phyloP scores from a whole-genome alignment of 768 basidiomycete genomes.

The Mrakia hoshinonis region DNA sequence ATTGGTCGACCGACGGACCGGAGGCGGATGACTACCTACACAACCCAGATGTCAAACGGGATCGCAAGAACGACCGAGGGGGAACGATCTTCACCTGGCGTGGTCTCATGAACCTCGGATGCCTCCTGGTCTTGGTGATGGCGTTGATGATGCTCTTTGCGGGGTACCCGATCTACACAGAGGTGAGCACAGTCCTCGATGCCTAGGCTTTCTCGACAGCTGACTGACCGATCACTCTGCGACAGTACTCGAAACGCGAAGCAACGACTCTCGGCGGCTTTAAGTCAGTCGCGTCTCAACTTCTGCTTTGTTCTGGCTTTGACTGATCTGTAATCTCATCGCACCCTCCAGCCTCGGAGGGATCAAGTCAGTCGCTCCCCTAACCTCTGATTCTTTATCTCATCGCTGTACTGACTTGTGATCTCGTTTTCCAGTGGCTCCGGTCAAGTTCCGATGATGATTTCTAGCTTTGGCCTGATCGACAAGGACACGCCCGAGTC shows the following conservation, averaged over 20 bases:
- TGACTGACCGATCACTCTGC: not conserved
- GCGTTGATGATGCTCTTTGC: conserved; percentile 65
- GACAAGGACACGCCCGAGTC: conserved; percentile 64
- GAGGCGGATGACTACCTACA: conserved; percentile 24
- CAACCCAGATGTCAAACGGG: conserved; percentile 20
- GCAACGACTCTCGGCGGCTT: not conserved
- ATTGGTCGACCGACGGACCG: no score
- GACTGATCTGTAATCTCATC: conserved; percentile 65
- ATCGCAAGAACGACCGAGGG: conserved; percentile 19
- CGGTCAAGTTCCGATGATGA: not conserved
- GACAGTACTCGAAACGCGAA: not conserved
- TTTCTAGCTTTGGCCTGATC: conserved; percentile 53
- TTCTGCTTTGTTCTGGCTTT: conserved; percentile 49
- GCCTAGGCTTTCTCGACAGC: not conserved
- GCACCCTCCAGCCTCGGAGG: conserved; percentile 44
- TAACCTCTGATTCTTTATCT: not conserved
- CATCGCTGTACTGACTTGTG: not conserved
- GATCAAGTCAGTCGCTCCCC: conserved; percentile 49
- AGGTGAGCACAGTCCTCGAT: no score
- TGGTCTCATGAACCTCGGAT: conserved; percentile 72
- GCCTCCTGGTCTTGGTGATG: conserved; percentile 58
- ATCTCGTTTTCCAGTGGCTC: conserved; percentile 50
- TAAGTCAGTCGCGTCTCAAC: not conserved
- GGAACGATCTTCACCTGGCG: conserved; percentile 66
- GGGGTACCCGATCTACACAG: not conserved